Evolutionary conservation across 306 rosid species (phyloP), one percentile per base, ranked within the genome.

Genomic region (Hylodesmum podocarpum): DNA sequence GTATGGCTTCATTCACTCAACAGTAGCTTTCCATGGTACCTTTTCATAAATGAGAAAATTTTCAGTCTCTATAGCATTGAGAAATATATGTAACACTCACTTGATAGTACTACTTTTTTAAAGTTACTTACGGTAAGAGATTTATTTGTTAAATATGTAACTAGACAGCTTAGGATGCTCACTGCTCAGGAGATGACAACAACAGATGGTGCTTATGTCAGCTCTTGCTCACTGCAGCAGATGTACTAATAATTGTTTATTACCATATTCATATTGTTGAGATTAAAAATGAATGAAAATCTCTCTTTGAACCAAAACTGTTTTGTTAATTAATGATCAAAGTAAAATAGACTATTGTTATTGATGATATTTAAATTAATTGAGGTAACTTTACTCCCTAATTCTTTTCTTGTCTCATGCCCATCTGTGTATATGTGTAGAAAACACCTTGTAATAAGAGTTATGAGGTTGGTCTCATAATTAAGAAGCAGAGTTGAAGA

Each of bases 1-100:
- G 86, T 66, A 64, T 77, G 82, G 53, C 75, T 78, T 72, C 80
- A 78, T 73, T 82, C 82, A 66, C 62, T 72, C 86, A 82, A 78
- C 37, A 18, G 76, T 77, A 64, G 76, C 86, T 82, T 72, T 82
- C 80, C 34, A 57, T 24, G 11, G 79, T 73, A 64, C 83, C 68
- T 49, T 72, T 53, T 57, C 66, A 75, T 47, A 46, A 81, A 58
- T 58, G 50, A 59, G 54, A 24, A 43, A 34, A 63, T 6, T 43
- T 43, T 9, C n/a, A 33, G 61, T 64, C 59, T 50, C 41, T 51
- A 50, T 66, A 67, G 19, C 49, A 55, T 68, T 29, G 37, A 41
- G 29, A 67, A 66, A 29, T 68, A 41, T n/a, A 14, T 19, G 11
- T 46, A 29, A 50, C 21, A 40, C 33, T 66, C 72, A 39, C 53